Evolutionary conservation across 441 rosid genomes (phyloP).

Genomic region (Aleurites moluccanus): DNA sequence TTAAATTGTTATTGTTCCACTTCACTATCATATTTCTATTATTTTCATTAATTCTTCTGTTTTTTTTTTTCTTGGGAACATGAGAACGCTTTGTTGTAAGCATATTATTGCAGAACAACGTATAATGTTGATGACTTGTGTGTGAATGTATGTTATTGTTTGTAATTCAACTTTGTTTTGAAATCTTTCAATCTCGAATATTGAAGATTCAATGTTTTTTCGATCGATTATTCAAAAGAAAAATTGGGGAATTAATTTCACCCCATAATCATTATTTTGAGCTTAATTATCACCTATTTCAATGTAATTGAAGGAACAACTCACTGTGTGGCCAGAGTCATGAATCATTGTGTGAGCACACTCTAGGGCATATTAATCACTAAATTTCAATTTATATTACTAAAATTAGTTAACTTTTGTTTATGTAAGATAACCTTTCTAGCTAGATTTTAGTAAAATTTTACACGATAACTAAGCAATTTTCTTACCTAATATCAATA

Average conservation of each 20-base stretch:
- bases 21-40: background rate
- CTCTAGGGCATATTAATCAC: too few species aligned
- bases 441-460: too few species aligned
- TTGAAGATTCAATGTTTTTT: background rate
- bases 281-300: background rate
- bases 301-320: too few species aligned
- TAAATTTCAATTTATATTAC: background rate
- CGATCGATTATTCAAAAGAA: background rate
- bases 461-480: too few species aligned
- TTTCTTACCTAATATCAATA: too few species aligned
- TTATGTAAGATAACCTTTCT: background rate
- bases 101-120: slow-evolving; percentile 3
- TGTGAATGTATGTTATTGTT: background rate
- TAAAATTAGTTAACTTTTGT: too few species aligned
- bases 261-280: background rate
- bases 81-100: background rate
- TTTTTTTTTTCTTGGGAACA: background rate
- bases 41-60: background rate
- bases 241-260: background rate
- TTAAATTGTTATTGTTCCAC: background rate
- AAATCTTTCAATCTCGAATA: background rate
- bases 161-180: background rate
- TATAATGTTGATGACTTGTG: background rate
- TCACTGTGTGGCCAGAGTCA: too few species aligned
- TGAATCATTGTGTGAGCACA: too few species aligned